A percentile compares a stretch with the other conserved stretches of the same genome.
Conservation (phyloP, 257 asterid genomes). For the Gardenia jasminoides region DNA sequence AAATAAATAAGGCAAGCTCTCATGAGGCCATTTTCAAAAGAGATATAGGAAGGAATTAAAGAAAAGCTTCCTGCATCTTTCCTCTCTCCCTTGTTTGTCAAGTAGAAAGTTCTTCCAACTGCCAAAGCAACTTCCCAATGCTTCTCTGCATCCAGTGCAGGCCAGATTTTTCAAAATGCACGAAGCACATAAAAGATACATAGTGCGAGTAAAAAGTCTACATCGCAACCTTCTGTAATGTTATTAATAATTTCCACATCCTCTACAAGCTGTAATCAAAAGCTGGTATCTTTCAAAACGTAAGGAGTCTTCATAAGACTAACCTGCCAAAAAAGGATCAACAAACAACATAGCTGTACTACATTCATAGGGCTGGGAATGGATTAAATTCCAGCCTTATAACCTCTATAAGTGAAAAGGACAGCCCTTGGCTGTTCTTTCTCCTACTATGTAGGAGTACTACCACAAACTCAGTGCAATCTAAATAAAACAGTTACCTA, state of each 20-base stretch:
- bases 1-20: background rate
- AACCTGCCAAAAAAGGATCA: background rate
- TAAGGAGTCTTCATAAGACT: background rate
- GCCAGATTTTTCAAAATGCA: background rate
- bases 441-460: background rate
- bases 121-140: background rate
- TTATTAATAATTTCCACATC: background rate
- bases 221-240: background rate
- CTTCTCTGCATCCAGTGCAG: background rate
- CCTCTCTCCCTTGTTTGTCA: background rate
- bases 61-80: background rate
- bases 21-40: background rate
- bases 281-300: background rate
- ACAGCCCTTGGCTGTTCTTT: background rate
- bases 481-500: background rate
- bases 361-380: background rate
- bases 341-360: background rate
- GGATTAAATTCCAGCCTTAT: background rate
- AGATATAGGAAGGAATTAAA: background rate
- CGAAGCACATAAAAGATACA: background rate
- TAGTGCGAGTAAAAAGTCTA: background rate
- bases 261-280: background rate
- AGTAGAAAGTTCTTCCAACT: background rate
- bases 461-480: background rate
- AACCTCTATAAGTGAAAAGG: too few relatives aligned